Base-by-base conservation (phyloP, 1,139 yeast genomes). In the Wickerhamomyces sp. region DNA sequence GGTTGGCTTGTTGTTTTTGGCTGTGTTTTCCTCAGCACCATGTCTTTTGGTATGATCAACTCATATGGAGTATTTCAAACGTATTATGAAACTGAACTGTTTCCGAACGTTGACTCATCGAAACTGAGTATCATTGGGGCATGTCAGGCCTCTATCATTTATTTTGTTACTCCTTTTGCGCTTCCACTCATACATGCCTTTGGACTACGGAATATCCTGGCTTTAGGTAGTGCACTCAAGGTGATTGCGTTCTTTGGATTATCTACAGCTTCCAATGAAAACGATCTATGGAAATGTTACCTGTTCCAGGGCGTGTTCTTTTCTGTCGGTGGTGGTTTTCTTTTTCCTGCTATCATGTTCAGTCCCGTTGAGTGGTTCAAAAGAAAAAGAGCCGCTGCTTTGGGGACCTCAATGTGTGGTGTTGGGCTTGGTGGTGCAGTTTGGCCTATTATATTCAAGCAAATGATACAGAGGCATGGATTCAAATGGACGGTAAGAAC, bases 71-170 rank as follows among this genome's bases (percentile, higher is more conserved):
- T 82, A 4, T 82, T 78, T 52, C 65, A 84, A 34, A 73, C 76
- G 49, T 82, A 78, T 54, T 59, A 78, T 27, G 59, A 67, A 16
- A 55, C 67, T 16, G 60, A 70, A 34, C 60, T 68, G 7, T 81
- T 79, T 46, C 68, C 75, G 1, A 81, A 76, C 0, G 81, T 83
- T 0, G 59, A 75, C 0, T 66, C 69, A 41, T 72, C 72, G 44
- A 83, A 78, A 43, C 80, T 69, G 58, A 86, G 90, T 2, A 63
- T 81, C 38, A 74, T 84, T 43, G 89, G 90, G 7, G 89, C 92
- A 3, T 51, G 81, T 9, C 76, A 76, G n/a, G 72, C 81, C 14
- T 75, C 72, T 31, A 55, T 79, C 14, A 83, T 86, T 4, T 81
- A 81, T 54, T 60, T 68, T 29, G 50, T 76, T n/a, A 73, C 86